Evolutionary conservation across 2,329 filamentous ascomycete genomes (phyloP).

Genomic region (Colletotrichum truncatum): DNA sequence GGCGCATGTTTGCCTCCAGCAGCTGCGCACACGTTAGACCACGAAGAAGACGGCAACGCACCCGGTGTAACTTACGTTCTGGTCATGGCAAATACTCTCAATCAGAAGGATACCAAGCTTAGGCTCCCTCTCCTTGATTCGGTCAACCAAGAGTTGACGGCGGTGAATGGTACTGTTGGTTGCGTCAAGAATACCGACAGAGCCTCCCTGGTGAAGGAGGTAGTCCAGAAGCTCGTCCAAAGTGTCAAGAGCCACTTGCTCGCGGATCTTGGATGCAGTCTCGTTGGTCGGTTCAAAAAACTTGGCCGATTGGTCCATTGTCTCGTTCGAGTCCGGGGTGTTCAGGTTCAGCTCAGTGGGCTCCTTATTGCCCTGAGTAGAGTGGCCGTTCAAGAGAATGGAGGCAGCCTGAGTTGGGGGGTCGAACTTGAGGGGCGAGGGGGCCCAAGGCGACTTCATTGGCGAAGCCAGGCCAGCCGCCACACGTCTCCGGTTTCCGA

Average conservation of each 20-base stretch:
- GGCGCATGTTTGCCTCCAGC: slow-evolving; percentile 94
- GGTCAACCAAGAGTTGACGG: slow-evolving; percentile 83
- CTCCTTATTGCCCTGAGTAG: slow-evolving; percentile 51
- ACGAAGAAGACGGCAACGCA: neutral
- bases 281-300: slow-evolving; percentile 96
- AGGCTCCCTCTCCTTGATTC: slow-evolving; percentile 83
- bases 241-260: slow-evolving; percentile 92
- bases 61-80: slow-evolving; percentile 57
- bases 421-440: slow-evolving; percentile 41
- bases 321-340: slow-evolving; percentile 45
- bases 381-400: slow-evolving; percentile 65
- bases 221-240: slow-evolving; percentile 93
- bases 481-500: slow-evolving; percentile 87
- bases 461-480: slow-evolving; percentile 69
- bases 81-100: slow-evolving; percentile 91
- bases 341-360: slow-evolving; percentile 45
- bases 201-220: slow-evolving; percentile 81
- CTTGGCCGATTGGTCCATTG: slow-evolving; percentile 86
- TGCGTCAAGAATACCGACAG: slow-evolving; percentile 94
- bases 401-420: slow-evolving; percentile 63
- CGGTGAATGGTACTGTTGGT: slow-evolving; percentile 95
- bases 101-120: slow-evolving; percentile 93
- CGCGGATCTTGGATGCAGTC: slow-evolving; percentile 81
- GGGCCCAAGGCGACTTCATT: slow-evolving; percentile 52
- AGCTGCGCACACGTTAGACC: slow-evolving; percentile 55